Evolutionary conservation across 176 grass and related monocot species (phyloP).

Genomic region (Eragrostis curvula): DNA sequence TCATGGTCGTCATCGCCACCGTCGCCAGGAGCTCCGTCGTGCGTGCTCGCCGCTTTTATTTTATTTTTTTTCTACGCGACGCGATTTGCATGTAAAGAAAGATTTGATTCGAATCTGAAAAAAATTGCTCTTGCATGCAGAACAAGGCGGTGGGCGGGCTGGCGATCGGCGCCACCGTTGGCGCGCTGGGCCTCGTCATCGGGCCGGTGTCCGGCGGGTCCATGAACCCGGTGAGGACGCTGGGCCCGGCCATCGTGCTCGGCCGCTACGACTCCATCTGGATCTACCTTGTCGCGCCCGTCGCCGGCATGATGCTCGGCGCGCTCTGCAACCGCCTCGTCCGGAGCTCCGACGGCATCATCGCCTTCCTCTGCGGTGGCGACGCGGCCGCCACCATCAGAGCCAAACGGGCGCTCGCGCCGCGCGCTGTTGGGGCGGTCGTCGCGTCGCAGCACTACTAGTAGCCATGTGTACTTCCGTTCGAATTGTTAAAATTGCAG

Average conservation of each 20-base stretch:
- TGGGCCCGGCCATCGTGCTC: conserved; percentile 63
- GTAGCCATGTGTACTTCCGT: no score
- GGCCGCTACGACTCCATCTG: conserved; percentile 55
- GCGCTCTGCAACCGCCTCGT: conserved; percentile 45
- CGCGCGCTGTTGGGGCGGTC: neutral
- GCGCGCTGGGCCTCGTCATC: conserved; percentile 39
- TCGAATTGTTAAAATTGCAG: neutral
- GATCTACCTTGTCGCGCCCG: conserved; percentile 57
- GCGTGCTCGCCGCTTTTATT: neutral
- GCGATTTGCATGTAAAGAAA: no score
- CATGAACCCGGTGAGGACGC: conserved; percentile 68
- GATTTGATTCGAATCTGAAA: no score
- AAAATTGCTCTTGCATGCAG: conserved; percentile 4
- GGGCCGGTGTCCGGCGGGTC: conserved; percentile 71
- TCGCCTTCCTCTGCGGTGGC: conserved; percentile 35
- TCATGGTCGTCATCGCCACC: conserved; percentile 69
- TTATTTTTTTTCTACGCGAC: no score
- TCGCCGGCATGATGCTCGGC: conserved; percentile 55
- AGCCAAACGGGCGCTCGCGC: neutral
- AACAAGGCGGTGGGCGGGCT: conserved; percentile 32
- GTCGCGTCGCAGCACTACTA: neutral
- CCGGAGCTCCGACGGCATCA: conserved; percentile 27
- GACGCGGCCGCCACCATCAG: neutral
- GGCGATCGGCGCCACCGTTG: conserved; percentile 42
- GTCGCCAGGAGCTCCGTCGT: conserved; percentile 40